Evolutionary conservation across 228 moss, liverwort and hornwort genomes (phyloP), one percentile per base, ranked within the genome.

Genomic region (Sphagnum magellanicum): DNA sequence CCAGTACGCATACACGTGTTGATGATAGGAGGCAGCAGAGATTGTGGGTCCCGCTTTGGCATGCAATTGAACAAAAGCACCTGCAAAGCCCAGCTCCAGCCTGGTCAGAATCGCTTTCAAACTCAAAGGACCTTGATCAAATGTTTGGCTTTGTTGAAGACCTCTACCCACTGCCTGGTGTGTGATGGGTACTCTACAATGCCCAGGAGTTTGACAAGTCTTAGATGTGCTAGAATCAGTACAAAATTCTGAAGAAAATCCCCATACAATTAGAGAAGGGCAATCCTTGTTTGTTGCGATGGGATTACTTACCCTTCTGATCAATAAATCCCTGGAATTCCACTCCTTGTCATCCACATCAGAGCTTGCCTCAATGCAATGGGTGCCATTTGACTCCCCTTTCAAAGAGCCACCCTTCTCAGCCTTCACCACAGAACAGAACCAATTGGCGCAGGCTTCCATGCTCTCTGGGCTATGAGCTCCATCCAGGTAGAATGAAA

Each of bases 401-500:
- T 59, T 46, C 69, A 68, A 61, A 49, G 67, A 7, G 53, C 13
- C 51, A 67, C 52, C 70, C 61, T 72, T 76, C 70, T 87, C 83
- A 57, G 77, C 73, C 51, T 78, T 75, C 16, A 84, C 52, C 61
- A 75, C 52, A 46, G 84, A 87, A 73, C 86, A 92, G 87, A 90
- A 98, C 98, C 98, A 98, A 66, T 81, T 86, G 64, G 92, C 89
- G 86, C 98, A 94, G 17, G 87, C 94, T 59, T 92, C 94, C 94
- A 92, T 98, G 80, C 98, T 98, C 77, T 98, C 98, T 16, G 98
- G 98, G 76, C 94, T 98, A 61, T 98, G 98, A 12, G 98, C 98
- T 81, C 98, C 94, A 80, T 98, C 98, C 72, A 98, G 71, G 66
- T 90, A 98, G 75, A 98, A 98, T 16, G 89, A 83, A 57, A 98